Percentiles rank a stretch among this genome's conserved stretches.
Evolutionary conservation across 768 basidiomycete genomes (phyloP).

Genomic region (Trametes punicea): DNA sequence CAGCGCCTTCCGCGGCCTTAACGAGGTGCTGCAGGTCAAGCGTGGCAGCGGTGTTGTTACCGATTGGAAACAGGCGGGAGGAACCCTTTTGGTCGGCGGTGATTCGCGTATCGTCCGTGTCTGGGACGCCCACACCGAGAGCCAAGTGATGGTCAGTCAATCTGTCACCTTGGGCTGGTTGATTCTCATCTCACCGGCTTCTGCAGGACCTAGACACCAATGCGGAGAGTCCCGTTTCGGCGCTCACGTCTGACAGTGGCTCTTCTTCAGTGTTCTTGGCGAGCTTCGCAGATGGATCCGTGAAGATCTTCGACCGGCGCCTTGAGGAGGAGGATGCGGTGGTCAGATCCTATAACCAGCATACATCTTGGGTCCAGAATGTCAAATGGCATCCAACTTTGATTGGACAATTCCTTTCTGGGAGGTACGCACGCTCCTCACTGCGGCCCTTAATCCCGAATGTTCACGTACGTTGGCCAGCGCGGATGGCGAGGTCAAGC

Average conservation of each 20-base stretch:
- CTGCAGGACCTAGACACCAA: constrained; percentile 83
- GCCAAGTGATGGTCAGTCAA: constrained; percentile 58
- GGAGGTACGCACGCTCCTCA: constrained; percentile 54
- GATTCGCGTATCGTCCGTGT: constrained; percentile 85
- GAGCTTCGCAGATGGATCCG: constrained; percentile 88
- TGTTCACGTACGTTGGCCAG: constrained; percentile 38
- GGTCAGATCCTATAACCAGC: constrained; percentile 69
- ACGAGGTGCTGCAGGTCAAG: constrained; percentile 69
- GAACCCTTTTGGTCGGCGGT: constrained; percentile 84
- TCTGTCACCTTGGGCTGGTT: background rate
- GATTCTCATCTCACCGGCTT: constrained; percentile 2
- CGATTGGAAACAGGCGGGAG: constrained; percentile 91
- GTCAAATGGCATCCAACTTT: constrained; percentile 78
- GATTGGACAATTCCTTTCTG: constrained; percentile 73
- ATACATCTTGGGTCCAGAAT: constrained; percentile 87
- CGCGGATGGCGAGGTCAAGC: constrained; percentile 81
- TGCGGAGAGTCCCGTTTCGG: constrained; percentile 85
- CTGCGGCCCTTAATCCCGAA: background rate
- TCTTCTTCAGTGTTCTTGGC: constrained; percentile 80
- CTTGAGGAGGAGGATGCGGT: constrained; percentile 79
- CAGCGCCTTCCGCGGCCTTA: constrained; percentile 87
- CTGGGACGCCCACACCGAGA: constrained; percentile 95
- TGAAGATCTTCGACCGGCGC: constrained; percentile 92
- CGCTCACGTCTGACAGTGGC: constrained; percentile 74
- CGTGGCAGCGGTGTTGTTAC: constrained; percentile 82